Base-by-base conservation (phyloP, 2,329 filamentous ascomycete genomes). In the Claviceps sp. region DNA sequence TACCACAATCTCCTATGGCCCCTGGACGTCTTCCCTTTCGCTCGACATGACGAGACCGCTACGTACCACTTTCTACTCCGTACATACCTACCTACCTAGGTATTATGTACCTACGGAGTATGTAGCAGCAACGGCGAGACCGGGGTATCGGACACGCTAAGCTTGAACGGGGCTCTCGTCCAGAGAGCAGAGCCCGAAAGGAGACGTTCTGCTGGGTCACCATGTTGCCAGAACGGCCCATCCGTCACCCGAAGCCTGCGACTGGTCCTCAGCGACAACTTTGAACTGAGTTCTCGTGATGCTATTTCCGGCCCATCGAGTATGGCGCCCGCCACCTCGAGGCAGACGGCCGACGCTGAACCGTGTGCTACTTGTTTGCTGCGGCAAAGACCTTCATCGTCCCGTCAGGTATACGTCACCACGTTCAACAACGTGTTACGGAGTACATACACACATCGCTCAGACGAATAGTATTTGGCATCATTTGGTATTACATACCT, bases 71-170 rank as follows among this genome's bases (percentile, higher is more conserved):
- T 30, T 30, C 11, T 30, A 30, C 30, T 30, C 30, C 24, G 24
- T 26, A 26, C 2, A 26, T 7, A 26, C 4, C 1, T 9, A 26
- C 4, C 1, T 9, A 18, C 18, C 18, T 18, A 18, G 18, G 24
- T 24, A 22, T 22, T 3, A 22, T 22, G 20, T 18, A 41, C 11
- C 51, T 30, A 30, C 44, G 18, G 18, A 18, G 18, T 18, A 18
- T 18, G 8, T 5, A 44, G 3, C 34, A 30, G n/a, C 9, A 38
- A 37, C 40, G 30, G 24, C 40, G 22, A 30, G 52, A 52, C 54
- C 51, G 47, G 56, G 56, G 56, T 56, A 53, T 57, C 56, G 56
- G 56, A 57, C 50, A 18, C 48, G 52, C 56, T 57, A 57, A 48
- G 13, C 54, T 49, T 7, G 18, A 53, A 52, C 11, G 22, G 50